phyloP scores from a whole-genome alignment of 1,284 basidiomycete species.

The Amylostereum chailletii region DNA sequence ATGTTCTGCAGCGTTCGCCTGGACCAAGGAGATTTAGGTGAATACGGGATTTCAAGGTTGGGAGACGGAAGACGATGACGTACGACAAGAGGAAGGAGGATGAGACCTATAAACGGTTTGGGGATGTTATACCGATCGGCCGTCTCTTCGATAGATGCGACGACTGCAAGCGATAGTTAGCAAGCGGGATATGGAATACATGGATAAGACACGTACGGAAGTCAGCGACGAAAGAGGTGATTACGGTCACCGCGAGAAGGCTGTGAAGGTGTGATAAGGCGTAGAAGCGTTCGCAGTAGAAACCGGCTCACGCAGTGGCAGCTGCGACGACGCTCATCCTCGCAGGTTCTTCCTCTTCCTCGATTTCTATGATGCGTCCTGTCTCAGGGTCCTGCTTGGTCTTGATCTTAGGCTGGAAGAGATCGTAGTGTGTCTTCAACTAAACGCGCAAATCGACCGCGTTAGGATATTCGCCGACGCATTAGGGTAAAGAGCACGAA shows the following conservation, averaged over 20 bases:
- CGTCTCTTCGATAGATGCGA: constrained; percentile 87
- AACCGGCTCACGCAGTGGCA: constrained; percentile 35
- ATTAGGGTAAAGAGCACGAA: constrained; percentile 18
- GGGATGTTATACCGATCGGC: constrained; percentile 75
- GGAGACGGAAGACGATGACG: constrained; percentile 16
- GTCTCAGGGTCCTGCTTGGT: neutral
- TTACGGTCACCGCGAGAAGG: constrained; percentile 58
- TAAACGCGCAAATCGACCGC: constrained; percentile 13
- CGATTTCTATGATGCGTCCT: constrained; percentile 17
- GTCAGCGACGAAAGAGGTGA: constrained; percentile 85
- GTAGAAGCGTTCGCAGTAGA: neutral
- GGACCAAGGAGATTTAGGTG: neutral
- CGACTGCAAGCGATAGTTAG: constrained; percentile 38
- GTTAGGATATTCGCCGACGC: neutral
- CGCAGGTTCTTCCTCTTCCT: constrained; percentile 41
- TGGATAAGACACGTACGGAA: constrained; percentile 36
- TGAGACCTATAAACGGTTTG: constrained; percentile 73
- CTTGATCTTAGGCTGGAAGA: constrained; percentile 35
- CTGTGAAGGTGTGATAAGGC: constrained; percentile 23
- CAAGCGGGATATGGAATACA: neutral
- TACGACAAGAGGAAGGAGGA: constrained; percentile 67
- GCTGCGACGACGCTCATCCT: constrained; percentile 68
- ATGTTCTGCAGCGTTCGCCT: constrained; percentile 76
- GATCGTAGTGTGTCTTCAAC: constrained; percentile 40
- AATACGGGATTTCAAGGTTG: neutral